phyloP scores from a whole-genome alignment of 176 grass and related monocot genomes.

The Bothriochloa decipiens region DNA sequence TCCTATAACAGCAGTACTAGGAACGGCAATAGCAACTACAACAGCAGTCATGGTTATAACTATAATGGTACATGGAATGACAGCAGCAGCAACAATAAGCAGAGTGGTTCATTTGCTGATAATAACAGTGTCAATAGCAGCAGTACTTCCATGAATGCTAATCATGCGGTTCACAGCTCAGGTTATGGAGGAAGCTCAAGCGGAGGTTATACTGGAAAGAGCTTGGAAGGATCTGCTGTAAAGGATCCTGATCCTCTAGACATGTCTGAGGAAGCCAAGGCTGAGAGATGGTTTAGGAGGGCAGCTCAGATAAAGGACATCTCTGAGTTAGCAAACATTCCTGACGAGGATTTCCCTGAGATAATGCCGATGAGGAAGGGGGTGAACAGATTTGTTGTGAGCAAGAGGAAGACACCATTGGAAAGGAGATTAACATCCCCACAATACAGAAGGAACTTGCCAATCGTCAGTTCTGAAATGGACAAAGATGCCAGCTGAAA shows the following conservation, averaged over 20 bases:
- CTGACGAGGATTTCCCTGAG: constrained; percentile 89
- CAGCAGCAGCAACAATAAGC: constrained; percentile 12
- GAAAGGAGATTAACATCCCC: constrained; percentile 84
- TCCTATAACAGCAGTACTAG: constrained; percentile 20
- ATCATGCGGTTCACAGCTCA: constrained; percentile 24
- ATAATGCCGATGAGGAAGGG: constrained; percentile 99
- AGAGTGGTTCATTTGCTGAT: constrained; percentile 31
- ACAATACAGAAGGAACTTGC: constrained; percentile 79
- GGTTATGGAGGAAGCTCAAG: constrained; percentile 46
- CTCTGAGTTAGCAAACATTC: constrained; percentile 87
- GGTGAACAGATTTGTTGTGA: constrained; percentile 94
- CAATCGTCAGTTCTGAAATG: constrained; percentile 69
- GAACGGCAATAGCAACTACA: constrained; percentile 9
- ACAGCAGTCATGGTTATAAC: neutral
- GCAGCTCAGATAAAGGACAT: constrained; percentile 95
- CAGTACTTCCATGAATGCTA: constrained; percentile 33
- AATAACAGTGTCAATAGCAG: constrained; percentile 8
- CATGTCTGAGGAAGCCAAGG: constrained; percentile 99
- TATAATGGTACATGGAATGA: constrained; percentile 19
- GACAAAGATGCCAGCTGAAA: constrained; percentile 63
- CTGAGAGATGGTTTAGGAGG: constrained; percentile 94
- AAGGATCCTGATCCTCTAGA: constrained; percentile 86
- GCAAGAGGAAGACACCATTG: constrained; percentile 91
- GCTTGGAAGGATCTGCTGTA: constrained; percentile 82
- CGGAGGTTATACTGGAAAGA: constrained; percentile 57